Evolutionary conservation across 352 stramenopile species (phyloP), one percentile per base, ranked within the genome.

Genomic region (Phytophthora vignae): DNA sequence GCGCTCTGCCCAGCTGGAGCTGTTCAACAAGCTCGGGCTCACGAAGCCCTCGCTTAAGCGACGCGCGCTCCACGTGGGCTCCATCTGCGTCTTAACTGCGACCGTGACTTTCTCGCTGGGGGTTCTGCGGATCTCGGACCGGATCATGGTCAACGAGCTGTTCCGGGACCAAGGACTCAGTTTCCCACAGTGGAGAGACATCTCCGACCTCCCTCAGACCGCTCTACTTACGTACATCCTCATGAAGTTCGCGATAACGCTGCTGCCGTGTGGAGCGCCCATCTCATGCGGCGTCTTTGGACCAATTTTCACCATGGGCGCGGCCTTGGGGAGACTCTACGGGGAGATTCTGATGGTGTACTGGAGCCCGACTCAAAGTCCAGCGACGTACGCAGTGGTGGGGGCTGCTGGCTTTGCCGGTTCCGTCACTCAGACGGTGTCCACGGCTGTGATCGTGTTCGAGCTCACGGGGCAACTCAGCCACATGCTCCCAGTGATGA

Each of bases 361-460:
- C 50, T 94, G 87, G 81, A 92, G 84, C 49, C 83, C 86, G 25
- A 81, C 83, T 9, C 85, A 94, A 66, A 91, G 80, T 1, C 85
- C 87, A 15, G 85, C 87, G 1, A 91, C 89, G 17, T 98, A 97
- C 50, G 91, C 95, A 0, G 85, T 99, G n/a, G 93, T 98, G 2
- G 95, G 95, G 0, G 95, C 94, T 14, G 95, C 95, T n/a, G 89
- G 91, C 49, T 97, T 98, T 60, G 78, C 93, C 7, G 92, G 92
- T 0, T 97, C 91, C 0, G 94, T 95, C 2, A 98, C 95, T 1
- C 77, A 95, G 44, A 97, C 95, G 3, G 87, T 98, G 17, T 98
- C 88, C 0, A 96, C 87, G 2, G 84, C 89, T 2, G 87, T 96
- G 25, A 93, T 96, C 38, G 91, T 98, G 54, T 96, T 96, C 46